A percentile compares a stretch with the other conserved stretches of the same genome.
Conservation (phyloP, 257 asterid species). For the Verbascum thapsus region DNA sequence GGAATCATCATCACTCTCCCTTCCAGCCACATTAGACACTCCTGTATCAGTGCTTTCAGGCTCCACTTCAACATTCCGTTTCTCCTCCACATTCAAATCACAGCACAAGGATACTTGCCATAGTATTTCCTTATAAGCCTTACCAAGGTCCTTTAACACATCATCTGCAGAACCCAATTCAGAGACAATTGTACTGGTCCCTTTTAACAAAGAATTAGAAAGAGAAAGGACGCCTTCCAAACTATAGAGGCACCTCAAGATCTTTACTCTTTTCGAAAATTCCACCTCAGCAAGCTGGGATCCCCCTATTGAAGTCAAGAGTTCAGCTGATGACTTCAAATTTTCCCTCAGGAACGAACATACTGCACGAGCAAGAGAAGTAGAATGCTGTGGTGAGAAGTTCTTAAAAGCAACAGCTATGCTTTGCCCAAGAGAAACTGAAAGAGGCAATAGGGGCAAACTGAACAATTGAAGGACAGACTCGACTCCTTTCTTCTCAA, state of each 20-base stretch:
- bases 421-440: slow-evolving; percentile 84
- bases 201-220: slow-evolving; percentile 79
- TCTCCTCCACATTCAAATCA: slow-evolving; percentile 76
- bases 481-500: slow-evolving; percentile 92
- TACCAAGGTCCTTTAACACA: slow-evolving; percentile 88
- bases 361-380: slow-evolving; percentile 90
- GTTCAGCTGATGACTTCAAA: slow-evolving; percentile 68
- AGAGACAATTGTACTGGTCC: slow-evolving; percentile 71
- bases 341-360: slow-evolving; percentile 80
- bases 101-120: slow-evolving; percentile 88
- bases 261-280: slow-evolving; percentile 59
- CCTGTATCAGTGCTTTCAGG: slow-evolving; percentile 61
- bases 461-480: slow-evolving; percentile 80
- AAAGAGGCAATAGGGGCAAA: slow-evolving; percentile 80
- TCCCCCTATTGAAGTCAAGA: slow-evolving; percentile 65
- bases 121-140: slow-evolving; percentile 68
- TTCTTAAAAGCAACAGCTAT: slow-evolving; percentile 86
- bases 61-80: slow-evolving; percentile 60
- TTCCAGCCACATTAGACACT: slow-evolving; percentile 63
- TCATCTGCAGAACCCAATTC: slow-evolving; percentile 93
- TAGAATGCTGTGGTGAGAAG: slow-evolving; percentile 88
- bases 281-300: slow-evolving; percentile 72
- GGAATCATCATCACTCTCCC: slow-evolving; percentile 93
- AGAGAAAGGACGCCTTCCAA: slow-evolving; percentile 89
- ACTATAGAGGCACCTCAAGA: slow-evolving; percentile 77